Evolutionary conservation across 371 early-diverging fungal genomes (phyloP).

Genomic region (Coemansia sp.): DNA sequence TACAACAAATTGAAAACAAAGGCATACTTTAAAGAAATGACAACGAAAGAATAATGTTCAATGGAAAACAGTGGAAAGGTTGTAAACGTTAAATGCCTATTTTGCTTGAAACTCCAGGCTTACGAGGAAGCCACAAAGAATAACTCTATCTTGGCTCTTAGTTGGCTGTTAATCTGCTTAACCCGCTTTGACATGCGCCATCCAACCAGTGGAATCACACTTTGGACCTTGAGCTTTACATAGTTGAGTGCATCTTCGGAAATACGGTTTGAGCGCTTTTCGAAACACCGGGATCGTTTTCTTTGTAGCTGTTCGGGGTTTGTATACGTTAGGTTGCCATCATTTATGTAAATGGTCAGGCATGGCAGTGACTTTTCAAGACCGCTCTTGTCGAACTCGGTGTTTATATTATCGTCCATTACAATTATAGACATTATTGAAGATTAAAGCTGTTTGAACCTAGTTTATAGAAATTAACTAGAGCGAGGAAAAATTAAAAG

Average conservation of each 20-base stretch:
- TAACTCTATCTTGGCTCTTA: constrained; percentile 27
- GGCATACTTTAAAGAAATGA: neutral
- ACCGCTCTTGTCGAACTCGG: constrained; percentile 4
- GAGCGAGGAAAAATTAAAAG: neutral
- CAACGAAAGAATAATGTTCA: constrained; percentile 8
- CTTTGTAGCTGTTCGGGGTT: constrained; percentile 36
- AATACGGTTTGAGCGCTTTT: constrained; percentile 2
- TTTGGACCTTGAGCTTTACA: constrained; percentile 19
- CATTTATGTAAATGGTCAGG: constrained; percentile 39
- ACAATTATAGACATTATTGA: neutral
- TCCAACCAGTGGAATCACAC: constrained; percentile 18
- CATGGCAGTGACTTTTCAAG: constrained; percentile 33
- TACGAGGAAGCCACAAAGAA: constrained; percentile 27
- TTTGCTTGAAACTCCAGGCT: neutral
- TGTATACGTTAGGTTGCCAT: constrained; percentile 43
- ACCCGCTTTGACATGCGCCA: constrained; percentile 13
- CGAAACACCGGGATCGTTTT: constrained; percentile 29
- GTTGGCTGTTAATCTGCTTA: constrained; percentile 16
- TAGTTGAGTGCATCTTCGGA: constrained; percentile 11
- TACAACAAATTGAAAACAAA: constrained; percentile 5
- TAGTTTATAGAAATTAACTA: neutral
- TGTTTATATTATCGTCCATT: neutral
- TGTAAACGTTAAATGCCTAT: neutral
- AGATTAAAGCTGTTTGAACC: neutral
- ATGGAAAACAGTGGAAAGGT: neutral